Percentiles rank a stretch among this genome's conserved stretches.
Conservation (phyloP, 2,329 filamentous ascomycete species). For the Rutstroemia sp. region DNA sequence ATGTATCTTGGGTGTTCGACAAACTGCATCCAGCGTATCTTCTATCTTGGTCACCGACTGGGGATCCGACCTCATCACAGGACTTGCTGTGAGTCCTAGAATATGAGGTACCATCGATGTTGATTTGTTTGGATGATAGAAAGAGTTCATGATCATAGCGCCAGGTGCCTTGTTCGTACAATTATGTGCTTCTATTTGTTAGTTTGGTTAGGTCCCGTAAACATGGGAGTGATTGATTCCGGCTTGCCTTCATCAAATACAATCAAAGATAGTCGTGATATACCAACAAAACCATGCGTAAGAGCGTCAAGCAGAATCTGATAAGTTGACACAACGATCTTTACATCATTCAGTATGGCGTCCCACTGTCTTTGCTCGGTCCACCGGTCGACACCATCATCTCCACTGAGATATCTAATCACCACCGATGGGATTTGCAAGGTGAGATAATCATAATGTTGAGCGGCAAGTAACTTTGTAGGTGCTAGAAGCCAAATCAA, state of each 20-base stretch:
- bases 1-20: conserved; percentile 47
- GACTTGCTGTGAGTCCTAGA: conserved; percentile 28
- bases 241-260: conserved; percentile 58
- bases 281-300: conserved; percentile 51
- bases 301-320: conserved; percentile 53
- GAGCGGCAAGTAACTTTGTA: conserved; percentile 57
- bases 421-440: conserved; percentile 49
- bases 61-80: conserved; percentile 26
- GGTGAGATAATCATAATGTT: conserved; percentile 56
- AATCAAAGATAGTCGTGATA: conserved; percentile 46
- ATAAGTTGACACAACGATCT: conserved; percentile 55
- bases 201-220: neutral
- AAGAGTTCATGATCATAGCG: conserved; percentile 26
- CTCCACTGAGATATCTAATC: conserved; percentile 46
- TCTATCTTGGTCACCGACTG: conserved; percentile 34
- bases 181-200: conserved; percentile 25
- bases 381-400: conserved; percentile 56
- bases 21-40: conserved; percentile 47
- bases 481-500: conserved; percentile 68
- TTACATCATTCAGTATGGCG: conserved; percentile 45
- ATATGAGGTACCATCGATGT: conserved; percentile 22
- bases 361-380: conserved; percentile 53
- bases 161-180: conserved; percentile 26
- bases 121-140: conserved; percentile 24
- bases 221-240: neutral